Conservation (phyloP, 2,329 filamentous ascomycete genomes). For the Monilinia fructigena region DNA sequence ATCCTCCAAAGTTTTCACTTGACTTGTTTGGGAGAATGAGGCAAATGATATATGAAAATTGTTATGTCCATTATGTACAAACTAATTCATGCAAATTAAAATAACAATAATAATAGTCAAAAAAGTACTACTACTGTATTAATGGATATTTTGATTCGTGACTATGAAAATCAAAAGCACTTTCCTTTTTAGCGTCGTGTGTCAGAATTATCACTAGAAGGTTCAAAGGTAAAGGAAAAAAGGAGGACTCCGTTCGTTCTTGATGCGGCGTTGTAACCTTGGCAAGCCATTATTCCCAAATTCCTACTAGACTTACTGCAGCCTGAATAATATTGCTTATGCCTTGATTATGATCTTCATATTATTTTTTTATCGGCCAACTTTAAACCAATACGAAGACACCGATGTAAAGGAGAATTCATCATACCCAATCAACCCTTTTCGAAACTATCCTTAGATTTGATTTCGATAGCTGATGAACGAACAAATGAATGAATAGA, state of each 20-base stretch:
- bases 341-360: constrained; percentile 1
- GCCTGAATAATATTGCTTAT: constrained; percentile 18
- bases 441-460: no score
- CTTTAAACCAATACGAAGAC: constrained; percentile 10
- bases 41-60: neutral
- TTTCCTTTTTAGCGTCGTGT: constrained; percentile 19
- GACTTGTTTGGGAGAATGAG: constrained; percentile 13
- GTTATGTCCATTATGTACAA: neutral
- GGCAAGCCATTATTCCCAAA: constrained; percentile 13
- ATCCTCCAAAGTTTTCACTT: neutral
- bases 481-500: neutral
- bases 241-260: constrained; percentile 11
- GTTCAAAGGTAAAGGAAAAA: constrained; percentile 4
- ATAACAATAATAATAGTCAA: neutral
- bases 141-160: neutral
- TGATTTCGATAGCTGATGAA: constrained; percentile 16
- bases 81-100: neutral
- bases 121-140: neutral
- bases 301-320: constrained; percentile 17
- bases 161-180: neutral
- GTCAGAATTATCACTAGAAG: constrained; percentile 25
- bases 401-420: neutral
- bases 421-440: neutral
- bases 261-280: constrained; percentile 19
- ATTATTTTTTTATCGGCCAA: constrained; percentile 11